These are phyloP conservation scores for Claviceps purpurea DNA, from an alignment of 2,329 filamentous ascomycete species.

Conservation along the genomic window DNA sequence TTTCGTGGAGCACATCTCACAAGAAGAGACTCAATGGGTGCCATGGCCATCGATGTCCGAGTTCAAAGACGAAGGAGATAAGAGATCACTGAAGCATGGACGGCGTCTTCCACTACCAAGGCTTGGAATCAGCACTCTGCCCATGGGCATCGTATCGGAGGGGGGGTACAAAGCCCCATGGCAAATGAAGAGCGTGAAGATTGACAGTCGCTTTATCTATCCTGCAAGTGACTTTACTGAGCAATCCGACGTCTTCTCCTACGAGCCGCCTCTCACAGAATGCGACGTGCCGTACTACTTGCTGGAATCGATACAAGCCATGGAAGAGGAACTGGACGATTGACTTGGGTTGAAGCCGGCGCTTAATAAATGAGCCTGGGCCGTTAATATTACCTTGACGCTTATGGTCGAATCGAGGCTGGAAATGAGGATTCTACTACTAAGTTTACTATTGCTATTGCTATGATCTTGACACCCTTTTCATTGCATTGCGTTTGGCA, in stretches of 20 bases:
- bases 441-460: too few species aligned
- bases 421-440: not conserved
- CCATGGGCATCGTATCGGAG: conserved; percentile 4
- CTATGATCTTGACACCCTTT: not conserved
- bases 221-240: not conserved
- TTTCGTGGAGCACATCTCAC: conserved; percentile 16
- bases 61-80: conserved; percentile 23
- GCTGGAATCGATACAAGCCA: conserved; percentile 1
- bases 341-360: not conserved
- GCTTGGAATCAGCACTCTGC: conserved; percentile 10
- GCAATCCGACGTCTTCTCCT: not conserved
- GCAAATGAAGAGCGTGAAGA: conserved; percentile 15
- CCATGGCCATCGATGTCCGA: conserved; percentile 23
- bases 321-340: conserved; percentile 6
- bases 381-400: not conserved
- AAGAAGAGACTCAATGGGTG: conserved; percentile 8
- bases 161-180: conserved; percentile 14
- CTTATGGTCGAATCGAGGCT: not conserved
- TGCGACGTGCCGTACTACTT: conserved; percentile 7
- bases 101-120: conserved; percentile 22
- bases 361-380: not conserved
- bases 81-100: conserved; percentile 11
- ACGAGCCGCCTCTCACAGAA: not conserved
- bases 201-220: conserved; percentile 10
- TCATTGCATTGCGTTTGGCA: not conserved